These are phyloP conservation scores for Fennellomyces sp. DNA, from an alignment of 371 early-diverging fungal species.

Conservation along the genomic window DNA sequence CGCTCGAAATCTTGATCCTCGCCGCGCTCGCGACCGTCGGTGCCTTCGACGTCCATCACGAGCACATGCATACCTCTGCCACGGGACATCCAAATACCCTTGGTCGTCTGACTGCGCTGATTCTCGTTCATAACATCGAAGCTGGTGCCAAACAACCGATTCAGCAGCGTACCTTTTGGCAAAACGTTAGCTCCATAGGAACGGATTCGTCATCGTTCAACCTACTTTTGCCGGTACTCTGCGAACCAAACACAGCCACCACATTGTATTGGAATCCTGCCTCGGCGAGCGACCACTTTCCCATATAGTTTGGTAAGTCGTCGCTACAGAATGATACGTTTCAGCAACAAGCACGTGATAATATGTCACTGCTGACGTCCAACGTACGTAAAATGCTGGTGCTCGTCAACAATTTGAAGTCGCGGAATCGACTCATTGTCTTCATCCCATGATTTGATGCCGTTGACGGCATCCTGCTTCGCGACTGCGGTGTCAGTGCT, in stretches of 20 bases:
- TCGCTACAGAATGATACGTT: conserved; percentile 2
- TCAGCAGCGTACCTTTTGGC: conserved; percentile 88
- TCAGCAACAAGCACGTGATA: conserved; percentile 8
- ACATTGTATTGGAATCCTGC: conserved; percentile 95
- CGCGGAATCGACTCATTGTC: conserved; percentile 52
- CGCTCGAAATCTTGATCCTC: conserved; percentile 99
- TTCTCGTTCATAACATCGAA: conserved; percentile 95
- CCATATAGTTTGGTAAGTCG: conserved; percentile 15
- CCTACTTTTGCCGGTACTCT: conserved; percentile 97
- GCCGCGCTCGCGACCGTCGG: conserved; percentile 97
- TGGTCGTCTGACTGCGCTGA: conserved; percentile 91
- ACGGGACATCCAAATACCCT: conserved; percentile 95
- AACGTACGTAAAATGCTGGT: conserved; percentile 83
- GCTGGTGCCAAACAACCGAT: conserved; percentile 89
- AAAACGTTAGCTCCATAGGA: too few relatives aligned
- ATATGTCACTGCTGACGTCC: conserved; percentile 2
- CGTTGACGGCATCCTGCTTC: too few relatives aligned
- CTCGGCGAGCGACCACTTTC: conserved; percentile 78
- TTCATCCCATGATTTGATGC: conserved; percentile 28
- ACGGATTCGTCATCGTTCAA: too few relatives aligned
- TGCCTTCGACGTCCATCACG: conserved; percentile 98
- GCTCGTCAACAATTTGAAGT: conserved; percentile 84
- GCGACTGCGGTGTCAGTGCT: neutral
- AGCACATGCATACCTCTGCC: conserved; percentile 83
- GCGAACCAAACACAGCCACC: conserved; percentile 98